These are phyloP conservation scores for Fusarium agapanthi DNA, from an alignment of 2,329 filamentous ascomycete species.

Conservation along the genomic window DNA sequence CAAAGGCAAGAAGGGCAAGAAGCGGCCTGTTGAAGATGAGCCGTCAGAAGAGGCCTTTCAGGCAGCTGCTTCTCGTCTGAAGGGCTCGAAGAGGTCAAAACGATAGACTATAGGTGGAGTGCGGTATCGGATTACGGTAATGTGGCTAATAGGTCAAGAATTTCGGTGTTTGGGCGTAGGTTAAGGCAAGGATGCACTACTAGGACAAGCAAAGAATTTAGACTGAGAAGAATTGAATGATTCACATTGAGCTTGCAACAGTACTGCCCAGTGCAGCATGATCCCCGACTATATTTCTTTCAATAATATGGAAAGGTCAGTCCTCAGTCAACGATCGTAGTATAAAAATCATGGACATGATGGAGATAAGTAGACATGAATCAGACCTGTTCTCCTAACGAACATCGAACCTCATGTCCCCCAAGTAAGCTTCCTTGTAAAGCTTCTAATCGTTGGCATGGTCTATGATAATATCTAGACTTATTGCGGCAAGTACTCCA, in stretches of 20 bases:
- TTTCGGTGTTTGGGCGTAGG: constrained; percentile 8
- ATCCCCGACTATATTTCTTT: background rate
- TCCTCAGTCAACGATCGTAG: background rate
- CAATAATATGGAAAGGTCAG: background rate
- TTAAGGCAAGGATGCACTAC: background rate
- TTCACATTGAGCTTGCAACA: background rate
- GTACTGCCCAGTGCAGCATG: background rate
- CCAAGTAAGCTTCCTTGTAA: background rate
- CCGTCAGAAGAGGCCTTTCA: constrained; percentile 70
- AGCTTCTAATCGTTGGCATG: background rate
- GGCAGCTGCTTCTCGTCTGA: constrained; percentile 61
- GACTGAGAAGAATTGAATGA: background rate
- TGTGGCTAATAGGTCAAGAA: background rate
- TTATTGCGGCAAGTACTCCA: background rate
- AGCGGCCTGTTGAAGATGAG: constrained; percentile 67
- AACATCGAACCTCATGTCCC: background rate
- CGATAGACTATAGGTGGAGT: constrained; percentile 2
- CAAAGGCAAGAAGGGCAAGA: constrained; percentile 62
- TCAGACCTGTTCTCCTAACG: background rate
- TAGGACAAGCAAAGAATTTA: background rate
- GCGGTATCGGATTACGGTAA: background rate
- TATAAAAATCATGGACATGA: background rate
- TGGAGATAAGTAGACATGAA: background rate
- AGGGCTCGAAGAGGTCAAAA: constrained; percentile 40
- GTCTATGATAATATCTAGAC: no score